Conservation (phyloP, 306 rosid species). For the Quercus bicolor region DNA sequence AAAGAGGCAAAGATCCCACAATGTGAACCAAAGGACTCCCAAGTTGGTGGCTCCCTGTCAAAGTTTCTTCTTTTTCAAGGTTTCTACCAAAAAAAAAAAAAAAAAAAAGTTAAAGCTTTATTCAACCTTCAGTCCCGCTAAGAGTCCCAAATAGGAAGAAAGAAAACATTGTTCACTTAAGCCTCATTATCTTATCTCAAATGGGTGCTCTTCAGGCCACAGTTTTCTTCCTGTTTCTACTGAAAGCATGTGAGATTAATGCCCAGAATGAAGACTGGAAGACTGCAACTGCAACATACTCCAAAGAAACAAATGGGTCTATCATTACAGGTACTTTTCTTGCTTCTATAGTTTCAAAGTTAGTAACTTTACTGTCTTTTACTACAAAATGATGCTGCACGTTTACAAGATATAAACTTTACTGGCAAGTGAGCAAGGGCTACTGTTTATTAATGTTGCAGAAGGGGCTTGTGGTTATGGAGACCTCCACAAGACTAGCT, state of each 20-base stretch:
- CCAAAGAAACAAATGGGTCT: constrained; percentile 73
- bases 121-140: constrained; percentile 25
- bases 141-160: constrained; percentile 29
- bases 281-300: constrained; percentile 83
- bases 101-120: constrained; percentile 7
- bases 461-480: constrained; percentile 99
- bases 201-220: constrained; percentile 65
- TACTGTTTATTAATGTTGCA: constrained; percentile 33
- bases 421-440: constrained; percentile 13
- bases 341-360: constrained; percentile 11
- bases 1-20: constrained; percentile 41
- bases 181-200: constrained; percentile 22
- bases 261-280: constrained; percentile 59
- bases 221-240: constrained; percentile 50
- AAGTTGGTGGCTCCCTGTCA: constrained; percentile 26
- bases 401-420: not conserved
- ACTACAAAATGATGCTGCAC: not conserved
- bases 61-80: constrained; percentile 8
- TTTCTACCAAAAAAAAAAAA: constrained; percentile 7
- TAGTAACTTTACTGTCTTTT: not conserved
- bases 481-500: constrained; percentile 75
- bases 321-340: constrained; percentile 62
- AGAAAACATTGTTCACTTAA: constrained; percentile 30
- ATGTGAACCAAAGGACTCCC: constrained; percentile 33
- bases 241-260: constrained; percentile 36